Percentiles rank a stretch among this genome's conserved stretches.
Evolutionary conservation across 352 stramenopile genomes (phyloP).

Genomic region (Phytophthora palmivora): DNA sequence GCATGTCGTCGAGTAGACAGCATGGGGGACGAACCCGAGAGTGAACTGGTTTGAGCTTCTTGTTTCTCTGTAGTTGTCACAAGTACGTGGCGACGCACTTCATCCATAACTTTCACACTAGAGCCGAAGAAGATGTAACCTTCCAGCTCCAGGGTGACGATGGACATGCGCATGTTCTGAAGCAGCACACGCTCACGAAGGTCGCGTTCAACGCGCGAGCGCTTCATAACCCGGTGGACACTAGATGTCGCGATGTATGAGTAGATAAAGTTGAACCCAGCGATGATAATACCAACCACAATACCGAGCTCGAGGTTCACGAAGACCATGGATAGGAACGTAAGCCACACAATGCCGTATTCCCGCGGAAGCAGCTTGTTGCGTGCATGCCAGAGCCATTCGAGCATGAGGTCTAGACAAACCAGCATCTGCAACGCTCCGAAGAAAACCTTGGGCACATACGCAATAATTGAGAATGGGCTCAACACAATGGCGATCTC

Average conservation of each 20-base stretch:
- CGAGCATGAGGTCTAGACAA: constrained; percentile 95
- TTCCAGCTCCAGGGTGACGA: constrained; percentile 86
- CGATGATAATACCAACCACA: constrained; percentile 90
- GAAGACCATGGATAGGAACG: constrained; percentile 95
- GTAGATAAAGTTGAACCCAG: constrained; percentile 90
- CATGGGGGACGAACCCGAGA: constrained; percentile 30
- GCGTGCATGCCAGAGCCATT: constrained; percentile 94
- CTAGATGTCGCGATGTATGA: constrained; percentile 77
- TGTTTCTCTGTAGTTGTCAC: constrained; percentile 51
- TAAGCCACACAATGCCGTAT: constrained; percentile 94
- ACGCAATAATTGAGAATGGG: constrained; percentile 95
- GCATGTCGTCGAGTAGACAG: constrained; percentile 20
- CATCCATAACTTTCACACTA: constrained; percentile 88
- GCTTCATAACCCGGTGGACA: constrained; percentile 84
- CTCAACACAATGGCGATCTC: constrained; percentile 84
- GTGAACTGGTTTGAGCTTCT: constrained; percentile 34
- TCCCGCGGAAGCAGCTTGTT: constrained; percentile 90
- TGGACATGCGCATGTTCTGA: constrained; percentile 74
- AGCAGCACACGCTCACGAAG: constrained; percentile 79
- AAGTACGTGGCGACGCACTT: constrained; percentile 86
- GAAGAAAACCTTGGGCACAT: constrained; percentile 98
- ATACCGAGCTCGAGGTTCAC: constrained; percentile 97
- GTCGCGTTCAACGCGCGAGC: constrained; percentile 81
- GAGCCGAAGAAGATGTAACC: constrained; percentile 91
- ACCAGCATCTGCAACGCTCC: constrained; percentile 97